These are phyloP conservation scores for Cadophora sp. DNA, from an alignment of 2,329 filamentous ascomycete genomes.

Conservation along the genomic window DNA sequence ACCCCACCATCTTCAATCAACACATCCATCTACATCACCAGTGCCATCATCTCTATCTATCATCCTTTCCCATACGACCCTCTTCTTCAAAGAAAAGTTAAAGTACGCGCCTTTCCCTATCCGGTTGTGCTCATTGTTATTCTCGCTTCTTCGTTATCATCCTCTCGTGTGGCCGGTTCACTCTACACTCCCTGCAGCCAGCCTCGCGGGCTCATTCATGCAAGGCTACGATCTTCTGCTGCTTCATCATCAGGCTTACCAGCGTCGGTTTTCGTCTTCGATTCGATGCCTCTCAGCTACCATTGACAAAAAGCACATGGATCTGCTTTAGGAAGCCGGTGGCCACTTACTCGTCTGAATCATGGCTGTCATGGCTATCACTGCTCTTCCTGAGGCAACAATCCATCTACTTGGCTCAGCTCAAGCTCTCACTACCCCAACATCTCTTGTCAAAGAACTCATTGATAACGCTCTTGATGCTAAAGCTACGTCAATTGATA, in stretches of 20 bases:
- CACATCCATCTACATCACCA: background rate
- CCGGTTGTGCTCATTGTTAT: background rate
- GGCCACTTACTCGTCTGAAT: background rate
- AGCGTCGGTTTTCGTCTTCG: background rate
- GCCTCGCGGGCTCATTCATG: constrained; percentile 11
- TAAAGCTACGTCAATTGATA: constrained; percentile 67
- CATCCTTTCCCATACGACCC: background rate
- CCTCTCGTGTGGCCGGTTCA: background rate
- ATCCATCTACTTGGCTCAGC: constrained; percentile 65
- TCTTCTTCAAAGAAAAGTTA: background rate
- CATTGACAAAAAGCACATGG: background rate
- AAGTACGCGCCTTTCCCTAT: background rate
- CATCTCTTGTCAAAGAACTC: constrained; percentile 75
- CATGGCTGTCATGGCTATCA: constrained; percentile 47
- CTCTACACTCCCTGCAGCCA: background rate
- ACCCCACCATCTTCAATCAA: background rate
- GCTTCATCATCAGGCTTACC: constrained; percentile 1
- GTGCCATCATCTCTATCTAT: background rate
- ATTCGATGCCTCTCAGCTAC: background rate
- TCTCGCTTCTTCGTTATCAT: no score
- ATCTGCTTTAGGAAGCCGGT: background rate
- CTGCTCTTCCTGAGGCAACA: constrained; percentile 54
- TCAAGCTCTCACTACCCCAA: constrained; percentile 64
- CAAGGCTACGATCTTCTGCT: background rate
- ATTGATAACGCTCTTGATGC: constrained; percentile 81